These are phyloP conservation scores for Candida ulmi DNA, from an alignment of 805 yeast genomes.

Conservation along the genomic window DNA sequence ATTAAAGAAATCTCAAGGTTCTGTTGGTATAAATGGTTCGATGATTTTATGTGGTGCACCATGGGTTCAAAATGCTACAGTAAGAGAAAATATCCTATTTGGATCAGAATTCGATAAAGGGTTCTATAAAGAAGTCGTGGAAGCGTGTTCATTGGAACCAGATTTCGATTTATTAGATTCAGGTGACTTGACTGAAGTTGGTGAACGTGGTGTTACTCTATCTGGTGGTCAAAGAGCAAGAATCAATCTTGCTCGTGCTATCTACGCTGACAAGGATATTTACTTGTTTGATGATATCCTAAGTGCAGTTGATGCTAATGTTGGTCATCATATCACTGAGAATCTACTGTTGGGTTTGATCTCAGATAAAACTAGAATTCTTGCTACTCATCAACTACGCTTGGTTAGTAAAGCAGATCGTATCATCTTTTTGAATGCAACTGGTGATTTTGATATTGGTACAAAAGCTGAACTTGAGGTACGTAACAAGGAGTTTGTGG, in stretches of 20 bases:
- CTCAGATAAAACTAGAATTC: conserved; percentile 52
- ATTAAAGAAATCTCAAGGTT: conserved; percentile 47
- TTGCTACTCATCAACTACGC: conserved; percentile 80
- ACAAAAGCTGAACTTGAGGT: conserved; percentile 45
- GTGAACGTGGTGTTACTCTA: conserved; percentile 90
- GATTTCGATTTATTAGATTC: conserved; percentile 74
- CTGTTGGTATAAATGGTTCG: conserved; percentile 41
- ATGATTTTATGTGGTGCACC: conserved; percentile 48
- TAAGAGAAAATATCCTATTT: conserved; percentile 79
- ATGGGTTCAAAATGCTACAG: conserved; percentile 92
- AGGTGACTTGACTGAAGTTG: conserved; percentile 86
- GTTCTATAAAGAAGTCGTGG: conserved; percentile 67
- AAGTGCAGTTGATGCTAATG: conserved; percentile 79
- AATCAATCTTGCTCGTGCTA: conserved; percentile 87
- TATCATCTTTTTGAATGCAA: conserved; percentile 53
- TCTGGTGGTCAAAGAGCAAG: conserved; percentile 98
- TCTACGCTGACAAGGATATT: conserved; percentile 47
- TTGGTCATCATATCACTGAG: conserved; percentile 69
- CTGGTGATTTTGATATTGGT: conserved; percentile 61
- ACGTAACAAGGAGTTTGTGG: conserved; percentile 40
- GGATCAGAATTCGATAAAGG: conserved; percentile 75
- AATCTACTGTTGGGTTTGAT: conserved; percentile 57
- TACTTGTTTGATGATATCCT: conserved; percentile 60
- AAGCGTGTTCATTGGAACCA: conserved; percentile 75
- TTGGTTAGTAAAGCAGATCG: conserved; percentile 62